Evolutionary conservation across 2,329 filamentous ascomycete species (phyloP).

Genomic region (Penicillium sp.): DNA sequence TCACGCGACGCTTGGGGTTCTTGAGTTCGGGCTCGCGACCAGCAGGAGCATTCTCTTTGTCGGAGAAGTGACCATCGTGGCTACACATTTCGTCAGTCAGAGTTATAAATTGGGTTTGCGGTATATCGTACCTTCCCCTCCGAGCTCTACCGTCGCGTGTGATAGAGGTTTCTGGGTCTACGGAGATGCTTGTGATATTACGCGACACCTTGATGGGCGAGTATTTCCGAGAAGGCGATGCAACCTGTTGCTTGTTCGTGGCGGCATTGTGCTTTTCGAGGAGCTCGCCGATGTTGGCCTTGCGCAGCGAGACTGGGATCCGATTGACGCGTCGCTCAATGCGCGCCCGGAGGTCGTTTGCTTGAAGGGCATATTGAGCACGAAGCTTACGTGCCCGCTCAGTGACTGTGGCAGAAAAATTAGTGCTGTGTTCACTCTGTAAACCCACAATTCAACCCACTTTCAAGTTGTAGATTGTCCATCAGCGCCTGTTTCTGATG

Average conservation of each 20-base stretch:
- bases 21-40: conserved; percentile 49
- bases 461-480: conserved; percentile 85
- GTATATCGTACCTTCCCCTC: conserved; percentile 33
- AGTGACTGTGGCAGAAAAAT: conserved; percentile 60
- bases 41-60: conserved; percentile 71
- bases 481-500: conserved; percentile 82
- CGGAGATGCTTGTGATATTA: conserved; percentile 32
- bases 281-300: conserved; percentile 78
- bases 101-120: not conserved
- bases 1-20: conserved; percentile 68
- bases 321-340: conserved; percentile 93
- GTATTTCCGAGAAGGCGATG: conserved; percentile 34
- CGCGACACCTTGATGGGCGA: conserved; percentile 33
- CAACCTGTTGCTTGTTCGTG: conserved; percentile 28
- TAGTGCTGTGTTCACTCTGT: conserved; percentile 3
- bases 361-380: conserved; percentile 84
- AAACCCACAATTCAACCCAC: conserved; percentile 53
- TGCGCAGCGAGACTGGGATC: conserved; percentile 76
- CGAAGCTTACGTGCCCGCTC: conserved; percentile 83
- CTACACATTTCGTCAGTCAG: conserved; percentile 43
- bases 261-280: conserved; percentile 53
- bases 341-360: conserved; percentile 77
- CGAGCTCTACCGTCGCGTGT: conserved; percentile 32
- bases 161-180: conserved; percentile 31
- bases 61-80: conserved; percentile 61